Evolutionary conservation across 805 yeast species (phyloP).

Genomic region (Lipomyces chichibuensis): DNA sequence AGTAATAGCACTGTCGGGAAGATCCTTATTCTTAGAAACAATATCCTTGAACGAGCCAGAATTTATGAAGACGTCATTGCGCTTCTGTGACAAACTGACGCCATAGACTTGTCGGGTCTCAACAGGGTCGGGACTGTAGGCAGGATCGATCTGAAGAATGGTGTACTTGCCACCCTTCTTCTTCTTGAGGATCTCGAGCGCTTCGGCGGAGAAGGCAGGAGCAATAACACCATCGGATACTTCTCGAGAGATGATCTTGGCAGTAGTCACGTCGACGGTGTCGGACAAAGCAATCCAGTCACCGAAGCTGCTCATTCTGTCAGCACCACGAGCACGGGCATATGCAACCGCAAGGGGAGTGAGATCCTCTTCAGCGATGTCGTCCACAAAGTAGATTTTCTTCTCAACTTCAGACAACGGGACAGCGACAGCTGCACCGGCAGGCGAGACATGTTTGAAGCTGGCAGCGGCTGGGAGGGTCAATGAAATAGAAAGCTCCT

Average conservation of each 20-base stretch:
- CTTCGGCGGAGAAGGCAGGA: constrained; percentile 93
- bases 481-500: constrained; percentile 91
- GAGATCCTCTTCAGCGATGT: constrained; percentile 76
- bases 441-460: constrained; percentile 98
- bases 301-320: constrained; percentile 98
- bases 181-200: constrained; percentile 81
- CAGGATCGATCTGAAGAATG: constrained; percentile 93
- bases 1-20: constrained; percentile 88
- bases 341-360: constrained; percentile 97
- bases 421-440: constrained; percentile 97
- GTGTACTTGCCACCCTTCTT: constrained; percentile 98
- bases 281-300: constrained; percentile 97
- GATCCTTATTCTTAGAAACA: constrained; percentile 79
- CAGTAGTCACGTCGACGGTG: constrained; percentile 95
- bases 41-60: constrained; percentile 88
- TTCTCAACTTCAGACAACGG: constrained; percentile 90
- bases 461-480: constrained; percentile 98
- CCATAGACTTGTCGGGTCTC: constrained; percentile 98
- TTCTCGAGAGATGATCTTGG: constrained; percentile 94
- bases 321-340: constrained; percentile 99
- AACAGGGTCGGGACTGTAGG: constrained; percentile 74
- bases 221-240: constrained; percentile 99
- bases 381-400: constrained; percentile 92
- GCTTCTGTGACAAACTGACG: constrained; percentile 90
- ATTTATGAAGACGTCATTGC: constrained; percentile 96